Evolutionary conservation across 2,329 filamentous ascomycete species (phyloP), one percentile per base, ranked within the genome.

Genomic region (Talaromyces sp.): DNA sequence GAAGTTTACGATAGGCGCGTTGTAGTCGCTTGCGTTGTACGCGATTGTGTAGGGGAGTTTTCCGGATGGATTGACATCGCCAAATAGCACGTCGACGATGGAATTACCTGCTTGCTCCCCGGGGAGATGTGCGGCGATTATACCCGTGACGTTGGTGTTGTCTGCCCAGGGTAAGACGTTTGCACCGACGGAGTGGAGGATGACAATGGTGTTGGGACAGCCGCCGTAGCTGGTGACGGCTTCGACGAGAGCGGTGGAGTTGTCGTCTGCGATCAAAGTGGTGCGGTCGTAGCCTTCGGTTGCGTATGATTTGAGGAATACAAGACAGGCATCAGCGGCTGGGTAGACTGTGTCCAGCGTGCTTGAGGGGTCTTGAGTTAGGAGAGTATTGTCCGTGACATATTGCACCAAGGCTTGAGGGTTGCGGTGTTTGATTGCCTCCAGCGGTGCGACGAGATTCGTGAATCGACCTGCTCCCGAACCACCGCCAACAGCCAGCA

Each of bases 71-170:
- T 86, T 90, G 65, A 82, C 79, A 45, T 84, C 76, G 3, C 87
- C 90, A 67, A 89, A 87, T 0, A 90, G 77, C 0, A 90, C 86
- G 71, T 90, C 87, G 1, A 87, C 87, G 47, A 90, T 81, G 0
- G 87, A 86, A 70, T 90, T 88, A 1, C 88, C 88, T 0, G 87
- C 85, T 76, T 91, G 88, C 73, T 90, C 86, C 1, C 89, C 87
- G 73, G 88, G 86, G 70, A 89, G 90, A 87, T 88, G 90, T 0
- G 87, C 85, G 72, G 92, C 89, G 0, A 93, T 72, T 35, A 92
- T 87, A 1, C 88, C 85, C 3, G 88, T 85, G 2, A 89, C 87
- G 24, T 82, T 76, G 4, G 24, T 48, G 24, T 82, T 76, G 67
- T 86, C 81, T 1, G 82, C 85, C 90, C 89, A 93, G 16, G 89